phyloP scores from a whole-genome alignment of 257 asterid genomes.

The Solanum clarkiae region DNA sequence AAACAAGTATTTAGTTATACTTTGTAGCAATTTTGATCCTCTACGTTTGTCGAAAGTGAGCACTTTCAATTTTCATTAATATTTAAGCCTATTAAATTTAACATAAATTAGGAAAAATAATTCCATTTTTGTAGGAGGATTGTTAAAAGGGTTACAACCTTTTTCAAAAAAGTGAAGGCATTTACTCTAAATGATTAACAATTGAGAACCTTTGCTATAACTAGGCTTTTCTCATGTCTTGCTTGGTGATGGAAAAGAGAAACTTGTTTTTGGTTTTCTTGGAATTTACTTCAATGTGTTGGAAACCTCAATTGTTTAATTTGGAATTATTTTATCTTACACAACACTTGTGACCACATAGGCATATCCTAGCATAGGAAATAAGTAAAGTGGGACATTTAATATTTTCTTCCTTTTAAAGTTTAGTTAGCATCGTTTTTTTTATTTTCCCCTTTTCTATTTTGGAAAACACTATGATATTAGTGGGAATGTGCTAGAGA shows the following conservation, averaged over 20 bases:
- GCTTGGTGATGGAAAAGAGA: slow-evolving; percentile 19
- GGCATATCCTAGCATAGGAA: background rate
- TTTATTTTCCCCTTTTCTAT: background rate
- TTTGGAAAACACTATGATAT: background rate
- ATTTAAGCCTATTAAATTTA: background rate
- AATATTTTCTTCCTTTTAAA: background rate
- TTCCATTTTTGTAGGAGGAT: background rate
- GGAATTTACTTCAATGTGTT: slow-evolving; percentile 14
- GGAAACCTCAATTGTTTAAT: background rate
- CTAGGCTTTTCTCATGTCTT: background rate
- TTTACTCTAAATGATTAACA: background rate
- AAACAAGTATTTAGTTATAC: background rate
- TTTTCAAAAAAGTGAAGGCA: background rate
- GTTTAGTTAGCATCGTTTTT: background rate
- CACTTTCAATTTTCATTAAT: background rate
- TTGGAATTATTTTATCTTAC: slow-evolving; percentile 6
- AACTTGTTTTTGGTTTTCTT: slow-evolving; percentile 7
- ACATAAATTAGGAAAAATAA: background rate
- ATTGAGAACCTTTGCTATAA: background rate
- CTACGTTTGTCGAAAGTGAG: too few species aligned
- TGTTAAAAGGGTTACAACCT: background rate
- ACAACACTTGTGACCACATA: background rate
- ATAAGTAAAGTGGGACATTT: background rate
- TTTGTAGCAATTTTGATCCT: background rate
- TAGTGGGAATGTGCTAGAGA: background rate